These are phyloP conservation scores for Diutina catenulata DNA, from an alignment of 1,139 yeast genomes.

Conservation along the genomic window DNA sequence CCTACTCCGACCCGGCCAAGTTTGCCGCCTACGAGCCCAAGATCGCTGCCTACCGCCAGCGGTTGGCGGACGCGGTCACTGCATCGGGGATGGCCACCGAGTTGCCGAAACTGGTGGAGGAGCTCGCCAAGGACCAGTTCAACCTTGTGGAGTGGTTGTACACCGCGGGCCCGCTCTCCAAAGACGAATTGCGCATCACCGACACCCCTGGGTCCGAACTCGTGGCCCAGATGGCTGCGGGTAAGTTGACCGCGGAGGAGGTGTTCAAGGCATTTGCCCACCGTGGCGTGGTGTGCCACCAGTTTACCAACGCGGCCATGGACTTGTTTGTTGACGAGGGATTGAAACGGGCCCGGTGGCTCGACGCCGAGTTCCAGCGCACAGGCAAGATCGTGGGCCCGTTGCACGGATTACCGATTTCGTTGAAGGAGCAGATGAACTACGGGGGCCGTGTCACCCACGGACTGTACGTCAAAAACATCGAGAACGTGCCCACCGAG, in stretches of 20 bases:
- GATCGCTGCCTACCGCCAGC: constrained; percentile 35
- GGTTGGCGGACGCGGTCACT: constrained; percentile 26
- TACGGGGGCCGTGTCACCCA: constrained; percentile 46
- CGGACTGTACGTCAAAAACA: constrained; percentile 48
- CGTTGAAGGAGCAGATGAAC: constrained; percentile 63
- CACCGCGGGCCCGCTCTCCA: constrained; percentile 30
- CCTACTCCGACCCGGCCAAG: constrained; percentile 27
- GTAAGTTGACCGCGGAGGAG: constrained; percentile 30
- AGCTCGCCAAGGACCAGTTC: constrained; percentile 29
- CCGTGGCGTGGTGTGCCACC: constrained; percentile 10
- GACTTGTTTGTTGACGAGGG: constrained; percentile 11
- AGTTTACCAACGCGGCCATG: constrained; percentile 11
- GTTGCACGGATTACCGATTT: constrained; percentile 69
- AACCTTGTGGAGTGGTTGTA: constrained; percentile 34
- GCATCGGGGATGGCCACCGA: constrained; percentile 28
- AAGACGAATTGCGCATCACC: constrained; percentile 35
- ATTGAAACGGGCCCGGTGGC: constrained; percentile 9
- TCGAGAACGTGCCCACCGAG: constrained; percentile 36
- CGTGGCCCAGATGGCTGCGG: constrained; percentile 24
- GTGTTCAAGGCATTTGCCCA: constrained; percentile 21
- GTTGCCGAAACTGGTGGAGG: constrained; percentile 27
- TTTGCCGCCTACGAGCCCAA: constrained; percentile 35
- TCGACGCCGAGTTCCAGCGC: constrained; percentile 8
- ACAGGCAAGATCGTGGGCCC: constrained; percentile 58
- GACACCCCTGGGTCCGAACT: constrained; percentile 28